Evolutionary conservation across 148 eudicot genomes (phyloP).

Genomic region (Diospyros kaki): DNA sequence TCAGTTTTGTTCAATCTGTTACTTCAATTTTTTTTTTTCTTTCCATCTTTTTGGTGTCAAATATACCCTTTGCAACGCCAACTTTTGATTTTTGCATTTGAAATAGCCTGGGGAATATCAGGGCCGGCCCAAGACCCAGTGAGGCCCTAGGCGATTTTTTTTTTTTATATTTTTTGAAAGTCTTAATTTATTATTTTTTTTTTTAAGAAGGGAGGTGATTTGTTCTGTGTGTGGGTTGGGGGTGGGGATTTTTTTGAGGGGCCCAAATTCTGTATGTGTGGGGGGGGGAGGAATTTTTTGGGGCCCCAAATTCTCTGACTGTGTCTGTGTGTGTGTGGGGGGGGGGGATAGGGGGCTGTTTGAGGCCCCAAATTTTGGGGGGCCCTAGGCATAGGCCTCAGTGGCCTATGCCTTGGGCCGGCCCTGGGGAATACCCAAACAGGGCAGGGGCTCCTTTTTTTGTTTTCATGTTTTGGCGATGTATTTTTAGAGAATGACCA

Average conservation of each 20-base stretch:
- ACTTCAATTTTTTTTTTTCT: slow-evolving; percentile 7
- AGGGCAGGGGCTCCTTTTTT: not conserved
- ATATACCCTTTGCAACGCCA: slow-evolving; percentile 20
- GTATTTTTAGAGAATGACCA: slow-evolving; percentile 18
- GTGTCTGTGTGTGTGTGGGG: slow-evolving; percentile 9
- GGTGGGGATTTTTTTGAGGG: too few relatives aligned
- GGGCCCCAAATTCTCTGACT: too few relatives aligned
- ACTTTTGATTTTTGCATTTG: slow-evolving; percentile 18
- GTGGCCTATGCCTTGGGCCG: too few relatives aligned
- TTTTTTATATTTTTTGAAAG: too few relatives aligned
- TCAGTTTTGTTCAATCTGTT: slow-evolving; percentile 18
- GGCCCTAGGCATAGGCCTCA: too few relatives aligned
- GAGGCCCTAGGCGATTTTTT: too few relatives aligned
- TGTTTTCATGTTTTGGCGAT: slow-evolving; percentile 23
- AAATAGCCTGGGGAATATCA: not conserved
- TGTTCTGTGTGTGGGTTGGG: too few relatives aligned
- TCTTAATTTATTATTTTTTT: too few relatives aligned
- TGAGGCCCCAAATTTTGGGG: too few relatives aligned
- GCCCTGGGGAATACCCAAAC: not conserved
- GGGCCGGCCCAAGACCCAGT: not conserved
- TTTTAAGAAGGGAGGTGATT: not conserved
- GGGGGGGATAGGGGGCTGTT: slow-evolving; percentile 23
- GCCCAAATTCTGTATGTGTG: too few relatives aligned
- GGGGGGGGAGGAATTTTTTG: not conserved
- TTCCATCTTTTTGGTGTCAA: slow-evolving; percentile 9